Conservation (phyloP, 1,284 basidiomycete genomes). For the Cryptococcus hybrid region DNA sequence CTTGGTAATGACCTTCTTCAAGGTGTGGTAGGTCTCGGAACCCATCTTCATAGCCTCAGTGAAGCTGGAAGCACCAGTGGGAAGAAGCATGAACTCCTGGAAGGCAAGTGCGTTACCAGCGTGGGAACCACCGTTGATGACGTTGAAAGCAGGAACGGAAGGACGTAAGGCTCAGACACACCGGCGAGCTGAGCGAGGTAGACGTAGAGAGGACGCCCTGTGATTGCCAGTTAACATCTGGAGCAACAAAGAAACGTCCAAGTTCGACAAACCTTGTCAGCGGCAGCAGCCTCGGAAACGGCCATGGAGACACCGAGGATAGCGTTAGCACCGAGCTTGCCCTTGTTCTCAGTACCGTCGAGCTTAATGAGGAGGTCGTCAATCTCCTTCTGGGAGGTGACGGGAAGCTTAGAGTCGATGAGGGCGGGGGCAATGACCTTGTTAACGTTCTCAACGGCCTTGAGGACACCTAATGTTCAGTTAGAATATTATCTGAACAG, state of each 20-base stretch:
- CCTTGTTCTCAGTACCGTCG: conserved; percentile 98
- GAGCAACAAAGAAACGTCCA: neutral
- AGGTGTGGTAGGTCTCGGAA: conserved; percentile 95
- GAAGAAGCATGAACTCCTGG: conserved; percentile 99
- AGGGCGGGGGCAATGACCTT: conserved; percentile 84
- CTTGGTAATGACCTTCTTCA: conserved; percentile 99
- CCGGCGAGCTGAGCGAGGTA: conserved; percentile 95
- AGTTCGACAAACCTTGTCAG: conserved; percentile 62
- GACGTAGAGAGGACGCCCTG: conserved; percentile 86
- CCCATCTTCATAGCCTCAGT: conserved; percentile 98
- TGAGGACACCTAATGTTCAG: conserved; percentile 67
- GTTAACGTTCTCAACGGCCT: conserved; percentile 97
- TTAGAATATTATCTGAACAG: neutral
- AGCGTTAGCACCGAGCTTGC: conserved; percentile 98
- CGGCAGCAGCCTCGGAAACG: conserved; percentile 88
- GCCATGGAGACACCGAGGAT: conserved; percentile 99
- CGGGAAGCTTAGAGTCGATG: conserved; percentile 79
- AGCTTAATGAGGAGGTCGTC: conserved; percentile 99
- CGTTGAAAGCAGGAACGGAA: conserved; percentile 93
- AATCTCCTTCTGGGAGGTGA: conserved; percentile 92
- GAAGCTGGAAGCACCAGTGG: conserved; percentile 87
- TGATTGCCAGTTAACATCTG: neutral
- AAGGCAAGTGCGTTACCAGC: conserved; percentile 99
- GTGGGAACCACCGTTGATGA: conserved; percentile 99
- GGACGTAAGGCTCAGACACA: conserved; percentile 86